Evolutionary conservation across 192 early-diverging fungal species (phyloP).

Genomic region (Dissophora ornata): DNA sequence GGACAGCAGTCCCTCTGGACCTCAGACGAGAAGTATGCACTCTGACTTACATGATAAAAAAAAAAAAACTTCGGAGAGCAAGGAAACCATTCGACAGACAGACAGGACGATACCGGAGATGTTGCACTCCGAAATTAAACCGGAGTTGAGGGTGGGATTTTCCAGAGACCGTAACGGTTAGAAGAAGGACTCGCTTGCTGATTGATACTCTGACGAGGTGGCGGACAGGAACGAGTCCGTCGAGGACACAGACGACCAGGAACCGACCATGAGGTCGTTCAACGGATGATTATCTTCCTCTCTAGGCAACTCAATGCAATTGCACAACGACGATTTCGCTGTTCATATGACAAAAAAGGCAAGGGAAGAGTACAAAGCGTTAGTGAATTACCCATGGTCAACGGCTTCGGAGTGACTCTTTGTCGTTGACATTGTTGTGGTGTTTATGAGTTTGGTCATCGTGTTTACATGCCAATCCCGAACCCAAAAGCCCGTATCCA

Average conservation of each 20-base stretch:
- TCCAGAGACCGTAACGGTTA: constrained; percentile 1
- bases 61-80: not conserved
- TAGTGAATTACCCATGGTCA: not conserved
- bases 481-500: not conserved
- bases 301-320: constrained; percentile 15
- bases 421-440: constrained; percentile 2
- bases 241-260: constrained; percentile 44
- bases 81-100: not conserved
- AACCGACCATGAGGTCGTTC: constrained; percentile 35
- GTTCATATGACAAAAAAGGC: not conserved
- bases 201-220: constrained; percentile 26
- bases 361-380: not conserved
- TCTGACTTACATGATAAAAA: too few relatives aligned
- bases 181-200: constrained; percentile 27
- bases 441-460: not conserved
- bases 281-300: constrained; percentile 43
- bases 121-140: constrained; percentile 1
- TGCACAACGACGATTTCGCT: constrained; percentile 36
- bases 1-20: too few relatives aligned
- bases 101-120: not conserved
- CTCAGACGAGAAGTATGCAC: too few relatives aligned
- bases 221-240: constrained; percentile 38
- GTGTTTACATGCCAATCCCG: constrained; percentile 4
- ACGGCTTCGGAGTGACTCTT: not conserved
- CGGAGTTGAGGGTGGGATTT: not conserved